Percentiles rank a stretch among this genome's conserved stretches.
phyloP scores from a whole-genome alignment of 163 green algal genomes.

The Scenedesmus sp. region DNA sequence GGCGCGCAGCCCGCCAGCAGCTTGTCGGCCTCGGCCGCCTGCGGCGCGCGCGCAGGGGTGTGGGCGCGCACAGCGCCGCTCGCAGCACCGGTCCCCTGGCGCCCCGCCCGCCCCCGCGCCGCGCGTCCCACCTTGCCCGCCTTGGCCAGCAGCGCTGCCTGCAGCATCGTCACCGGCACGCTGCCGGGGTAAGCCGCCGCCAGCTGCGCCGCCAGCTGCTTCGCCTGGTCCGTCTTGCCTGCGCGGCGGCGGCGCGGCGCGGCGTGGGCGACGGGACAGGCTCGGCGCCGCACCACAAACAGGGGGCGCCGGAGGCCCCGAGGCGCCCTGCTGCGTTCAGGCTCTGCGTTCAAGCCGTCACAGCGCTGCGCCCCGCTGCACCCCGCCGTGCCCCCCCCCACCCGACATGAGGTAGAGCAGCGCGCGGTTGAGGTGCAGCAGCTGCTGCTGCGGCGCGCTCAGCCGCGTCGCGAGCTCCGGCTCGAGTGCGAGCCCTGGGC shows the following conservation, averaged over 20 bases:
- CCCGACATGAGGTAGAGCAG: slow-evolving; percentile 71
- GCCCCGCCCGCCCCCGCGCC: too few species aligned
- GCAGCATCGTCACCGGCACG: slow-evolving; percentile 58
- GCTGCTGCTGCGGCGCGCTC: slow-evolving; percentile 67
- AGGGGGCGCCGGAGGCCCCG: background rate
- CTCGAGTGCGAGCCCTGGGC: slow-evolving; percentile 35
- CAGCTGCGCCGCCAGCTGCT: slow-evolving; percentile 32
- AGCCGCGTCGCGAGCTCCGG: slow-evolving; percentile 71
- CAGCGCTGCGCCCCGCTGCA: background rate
- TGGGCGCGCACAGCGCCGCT: too few species aligned
- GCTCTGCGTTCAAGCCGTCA: too few species aligned
- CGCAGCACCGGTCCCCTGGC: too few species aligned
- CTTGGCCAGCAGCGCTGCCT: slow-evolving; percentile 61
- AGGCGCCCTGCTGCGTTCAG: background rate
- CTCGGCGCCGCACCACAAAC: background rate
- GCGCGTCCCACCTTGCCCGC: slow-evolving; percentile 55
- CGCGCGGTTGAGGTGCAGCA: slow-evolving; percentile 76
- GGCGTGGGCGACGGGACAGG: background rate
- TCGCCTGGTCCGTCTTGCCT: slow-evolving; percentile 43
- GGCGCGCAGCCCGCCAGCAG: slow-evolving; percentile 30
- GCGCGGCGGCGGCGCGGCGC: background rate
- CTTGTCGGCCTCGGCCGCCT: slow-evolving; percentile 50
- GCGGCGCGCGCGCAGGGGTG: background rate
- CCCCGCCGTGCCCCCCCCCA: background rate
- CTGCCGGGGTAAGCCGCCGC: slow-evolving; percentile 23